These are phyloP conservation scores for Rhodotorula sp. DNA, from an alignment of 1,284 basidiomycete genomes.

Conservation along the genomic window DNA sequence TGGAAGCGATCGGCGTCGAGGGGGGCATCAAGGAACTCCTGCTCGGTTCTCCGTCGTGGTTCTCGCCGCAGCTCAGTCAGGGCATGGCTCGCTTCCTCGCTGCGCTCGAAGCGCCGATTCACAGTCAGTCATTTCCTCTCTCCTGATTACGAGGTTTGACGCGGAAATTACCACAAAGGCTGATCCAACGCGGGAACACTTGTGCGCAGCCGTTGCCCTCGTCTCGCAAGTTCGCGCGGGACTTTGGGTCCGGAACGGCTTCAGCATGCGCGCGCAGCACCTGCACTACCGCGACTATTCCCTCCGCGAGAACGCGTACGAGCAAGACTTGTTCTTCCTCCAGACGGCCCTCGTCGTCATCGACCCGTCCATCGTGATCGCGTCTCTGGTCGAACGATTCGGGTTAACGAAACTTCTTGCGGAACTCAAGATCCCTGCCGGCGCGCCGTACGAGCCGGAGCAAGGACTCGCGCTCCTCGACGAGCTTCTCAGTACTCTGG, in stretches of 20 bases:
- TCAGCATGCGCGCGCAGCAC: conserved; percentile 91
- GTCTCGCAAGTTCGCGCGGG: conserved; percentile 93
- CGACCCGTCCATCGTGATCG: conserved; percentile 75
- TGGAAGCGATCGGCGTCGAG: conserved; percentile 3
- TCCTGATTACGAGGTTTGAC: background rate
- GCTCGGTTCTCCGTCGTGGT: conserved; percentile 42
- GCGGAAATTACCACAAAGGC: too few species aligned
- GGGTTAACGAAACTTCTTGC: conserved; percentile 73
- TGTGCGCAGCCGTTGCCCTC: conserved; percentile 67
- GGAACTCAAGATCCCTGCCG: conserved; percentile 47
- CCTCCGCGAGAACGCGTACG: conserved; percentile 92
- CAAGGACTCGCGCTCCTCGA: conserved; percentile 85
- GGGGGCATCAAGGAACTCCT: conserved; percentile 47
- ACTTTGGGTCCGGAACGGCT: conserved; percentile 96
- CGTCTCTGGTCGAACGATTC: conserved; percentile 87
- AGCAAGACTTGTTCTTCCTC: conserved; percentile 91
- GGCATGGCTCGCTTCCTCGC: background rate
- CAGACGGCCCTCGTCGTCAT: conserved; percentile 76
- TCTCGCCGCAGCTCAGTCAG: background rate
- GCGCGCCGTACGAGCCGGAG: conserved; percentile 63
- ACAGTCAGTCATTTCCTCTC: background rate
- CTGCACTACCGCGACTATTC: conserved; percentile 95
- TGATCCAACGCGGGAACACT: too few species aligned
- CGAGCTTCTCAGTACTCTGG: conserved; percentile 83
- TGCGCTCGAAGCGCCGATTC: background rate